These are phyloP conservation scores for Sindora glabra DNA, from an alignment of 306 rosid genomes.

Conservation along the genomic window DNA sequence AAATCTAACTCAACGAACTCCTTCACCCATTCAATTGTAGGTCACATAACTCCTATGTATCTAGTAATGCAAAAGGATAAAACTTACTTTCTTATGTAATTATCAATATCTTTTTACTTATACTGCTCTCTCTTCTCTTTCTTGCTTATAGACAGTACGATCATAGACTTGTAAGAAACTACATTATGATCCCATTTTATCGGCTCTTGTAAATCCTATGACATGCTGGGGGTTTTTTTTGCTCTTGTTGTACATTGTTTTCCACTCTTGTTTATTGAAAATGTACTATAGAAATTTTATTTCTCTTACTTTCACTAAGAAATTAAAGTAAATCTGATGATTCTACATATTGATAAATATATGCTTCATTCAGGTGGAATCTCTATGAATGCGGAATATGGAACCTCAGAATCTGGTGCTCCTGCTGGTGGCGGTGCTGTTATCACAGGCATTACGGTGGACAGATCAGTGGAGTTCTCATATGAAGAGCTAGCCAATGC, in stretches of 20 bases:
- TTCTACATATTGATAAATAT: too few species aligned
- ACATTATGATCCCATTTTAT: not conserved
- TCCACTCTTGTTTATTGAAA: not conserved
- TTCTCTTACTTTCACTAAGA: too few species aligned
- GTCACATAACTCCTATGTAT: not conserved
- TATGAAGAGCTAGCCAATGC: slow-evolving; percentile 52
- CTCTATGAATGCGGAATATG: slow-evolving; percentile 7
- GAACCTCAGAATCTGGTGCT: slow-evolving; percentile 15
- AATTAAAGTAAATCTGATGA: too few species aligned
- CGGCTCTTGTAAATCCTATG: not conserved
- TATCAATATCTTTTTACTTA: too few species aligned
- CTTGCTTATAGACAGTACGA: too few species aligned
- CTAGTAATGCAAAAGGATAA: not conserved
- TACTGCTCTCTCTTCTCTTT: too few species aligned
- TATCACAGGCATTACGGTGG: slow-evolving; percentile 31
- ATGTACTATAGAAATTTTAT: not conserved
- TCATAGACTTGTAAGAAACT: not conserved
- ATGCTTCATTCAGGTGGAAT: not conserved
- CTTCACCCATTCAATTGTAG: not conserved
- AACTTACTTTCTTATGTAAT: not conserved
- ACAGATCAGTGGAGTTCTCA: slow-evolving; percentile 54
- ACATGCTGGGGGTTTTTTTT: not conserved
- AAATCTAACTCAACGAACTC: not conserved
- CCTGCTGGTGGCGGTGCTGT: slow-evolving; percentile 9
- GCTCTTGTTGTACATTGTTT: not conserved